phyloP scores from a whole-genome alignment of 1,284 basidiomycete species.

The Ustilago loliicola region DNA sequence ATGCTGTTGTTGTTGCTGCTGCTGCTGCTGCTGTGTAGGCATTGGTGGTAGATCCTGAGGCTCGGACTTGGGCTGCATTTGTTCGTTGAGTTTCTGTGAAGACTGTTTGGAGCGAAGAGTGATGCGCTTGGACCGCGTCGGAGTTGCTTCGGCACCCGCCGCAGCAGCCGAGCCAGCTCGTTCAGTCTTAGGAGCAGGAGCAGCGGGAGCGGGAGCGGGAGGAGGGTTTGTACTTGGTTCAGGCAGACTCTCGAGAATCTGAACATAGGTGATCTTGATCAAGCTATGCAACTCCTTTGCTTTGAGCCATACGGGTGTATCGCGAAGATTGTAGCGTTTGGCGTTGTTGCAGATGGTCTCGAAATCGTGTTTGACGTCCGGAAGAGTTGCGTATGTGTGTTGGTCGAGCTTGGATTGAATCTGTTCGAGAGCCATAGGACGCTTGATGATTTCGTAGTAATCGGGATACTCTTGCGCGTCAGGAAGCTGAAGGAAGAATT shows the following conservation, averaged over 20 bases:
- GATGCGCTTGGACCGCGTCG: conserved; percentile 44
- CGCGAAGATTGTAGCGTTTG: conserved; percentile 87
- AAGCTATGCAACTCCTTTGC: conserved; percentile 76
- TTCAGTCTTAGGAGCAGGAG: background rate
- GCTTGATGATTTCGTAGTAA: conserved; percentile 88
- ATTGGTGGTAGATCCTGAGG: conserved; percentile 10
- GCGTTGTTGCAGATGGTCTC: conserved; percentile 91
- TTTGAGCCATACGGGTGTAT: conserved; percentile 86
- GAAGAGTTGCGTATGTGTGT: conserved; percentile 77
- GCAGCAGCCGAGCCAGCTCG: background rate
- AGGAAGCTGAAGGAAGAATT: conserved; percentile 83
- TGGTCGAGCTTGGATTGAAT: conserved; percentile 79
- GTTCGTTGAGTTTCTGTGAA: conserved; percentile 37
- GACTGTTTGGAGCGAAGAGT: conserved; percentile 39
- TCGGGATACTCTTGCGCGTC: conserved; percentile 85
- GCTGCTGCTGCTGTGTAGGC: background rate
- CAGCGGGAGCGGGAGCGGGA: conserved; percentile 11
- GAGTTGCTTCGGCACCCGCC: conserved; percentile 11
- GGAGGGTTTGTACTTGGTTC: conserved; percentile 30
- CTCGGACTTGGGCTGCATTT: conserved; percentile 12
- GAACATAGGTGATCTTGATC: conserved; percentile 61
- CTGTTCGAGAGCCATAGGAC: conserved; percentile 86
- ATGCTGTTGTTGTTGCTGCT: conserved; percentile 3
- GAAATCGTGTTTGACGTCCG: conserved; percentile 82
- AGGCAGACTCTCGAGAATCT: conserved; percentile 50